A percentile compares a stretch with the other conserved stretches of the same genome.
phyloP scores from a whole-genome alignment of 2,329 filamentous ascomycete species.

The Colletotrichum sidae region DNA sequence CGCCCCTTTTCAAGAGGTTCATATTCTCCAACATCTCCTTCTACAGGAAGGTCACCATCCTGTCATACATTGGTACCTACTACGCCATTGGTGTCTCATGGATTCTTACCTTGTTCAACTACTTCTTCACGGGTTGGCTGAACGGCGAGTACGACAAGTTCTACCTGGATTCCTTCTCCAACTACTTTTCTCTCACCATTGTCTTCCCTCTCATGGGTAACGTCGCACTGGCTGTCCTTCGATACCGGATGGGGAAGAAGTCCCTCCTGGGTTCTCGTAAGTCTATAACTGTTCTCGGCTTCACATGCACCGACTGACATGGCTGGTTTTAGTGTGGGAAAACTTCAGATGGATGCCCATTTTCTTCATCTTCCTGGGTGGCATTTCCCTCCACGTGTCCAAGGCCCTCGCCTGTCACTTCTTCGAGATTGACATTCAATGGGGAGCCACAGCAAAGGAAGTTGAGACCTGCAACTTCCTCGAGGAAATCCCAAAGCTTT shows the following conservation, averaged over 20 bases:
- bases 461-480: constrained; percentile 67
- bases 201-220: constrained; percentile 74
- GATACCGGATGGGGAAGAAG: constrained; percentile 70
- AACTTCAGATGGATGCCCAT: constrained; percentile 74
- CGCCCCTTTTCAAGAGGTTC: constrained; percentile 71
- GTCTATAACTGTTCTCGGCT: constrained; percentile 40
- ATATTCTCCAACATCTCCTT: constrained; percentile 70
- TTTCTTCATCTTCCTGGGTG: constrained; percentile 58
- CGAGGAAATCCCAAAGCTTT: constrained; percentile 64
- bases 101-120: constrained; percentile 76
- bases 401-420: constrained; percentile 56
- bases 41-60: constrained; percentile 76
- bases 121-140: constrained; percentile 78
- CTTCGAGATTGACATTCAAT: constrained; percentile 57
- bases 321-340: constrained; percentile 51
- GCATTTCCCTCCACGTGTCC: constrained; percentile 55
- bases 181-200: constrained; percentile 71
- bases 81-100: constrained; percentile 77
- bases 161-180: constrained; percentile 75
- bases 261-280: constrained; percentile 54
- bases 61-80: constrained; percentile 74
- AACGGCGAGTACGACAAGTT: constrained; percentile 74
- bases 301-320: constrained; percentile 40
- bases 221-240: constrained; percentile 69
- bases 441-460: constrained; percentile 70